phyloP scores from a whole-genome alignment of 2,329 filamentous ascomycete species.

The Cercospora beticola region DNA sequence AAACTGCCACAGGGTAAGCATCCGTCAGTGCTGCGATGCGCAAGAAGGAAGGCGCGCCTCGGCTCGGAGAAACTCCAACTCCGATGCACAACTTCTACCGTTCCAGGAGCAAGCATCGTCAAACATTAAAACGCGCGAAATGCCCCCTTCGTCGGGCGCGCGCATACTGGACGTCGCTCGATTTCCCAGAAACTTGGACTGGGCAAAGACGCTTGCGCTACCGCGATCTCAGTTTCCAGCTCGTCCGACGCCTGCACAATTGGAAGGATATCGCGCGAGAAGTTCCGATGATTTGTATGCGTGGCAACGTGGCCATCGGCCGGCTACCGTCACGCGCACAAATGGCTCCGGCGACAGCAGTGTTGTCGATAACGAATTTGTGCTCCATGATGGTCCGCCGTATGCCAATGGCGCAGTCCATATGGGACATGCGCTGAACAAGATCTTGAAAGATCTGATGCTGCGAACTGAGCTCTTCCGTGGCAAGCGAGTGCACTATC shows the following conservation, averaged over 20 bases:
- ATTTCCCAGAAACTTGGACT: slow-evolving; percentile 21
- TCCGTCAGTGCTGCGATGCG: not conserved
- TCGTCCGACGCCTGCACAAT: slow-evolving; percentile 44
- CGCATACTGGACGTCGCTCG: slow-evolving; percentile 11
- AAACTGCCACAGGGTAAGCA: not conserved
- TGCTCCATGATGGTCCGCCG: slow-evolving; percentile 91
- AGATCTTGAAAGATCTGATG: slow-evolving; percentile 94
- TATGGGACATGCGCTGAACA: slow-evolving; percentile 92
- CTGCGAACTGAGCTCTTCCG: slow-evolving; percentile 75
- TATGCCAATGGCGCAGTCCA: slow-evolving; percentile 94
- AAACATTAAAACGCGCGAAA: not conserved
- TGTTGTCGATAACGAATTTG: slow-evolving; percentile 60
- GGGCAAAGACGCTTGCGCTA: slow-evolving; percentile 46
- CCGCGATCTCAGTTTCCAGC: slow-evolving; percentile 52
- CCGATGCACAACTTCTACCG: not conserved
- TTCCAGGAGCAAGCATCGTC: not conserved
- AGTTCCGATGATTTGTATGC: slow-evolving; percentile 85
- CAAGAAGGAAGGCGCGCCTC: not conserved
- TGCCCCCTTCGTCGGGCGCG: slow-evolving; percentile 16
- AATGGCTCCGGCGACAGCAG: slow-evolving; percentile 36
- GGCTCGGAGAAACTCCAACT: not conserved
- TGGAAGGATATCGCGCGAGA: slow-evolving; percentile 64
- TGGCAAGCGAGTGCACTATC: slow-evolving; percentile 74
- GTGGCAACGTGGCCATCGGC: slow-evolving; percentile 68
- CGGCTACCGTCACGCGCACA: slow-evolving; percentile 30